Conservation (phyloP, 2,329 filamentous ascomycete species). For the Aspergillus uvarum region DNA sequence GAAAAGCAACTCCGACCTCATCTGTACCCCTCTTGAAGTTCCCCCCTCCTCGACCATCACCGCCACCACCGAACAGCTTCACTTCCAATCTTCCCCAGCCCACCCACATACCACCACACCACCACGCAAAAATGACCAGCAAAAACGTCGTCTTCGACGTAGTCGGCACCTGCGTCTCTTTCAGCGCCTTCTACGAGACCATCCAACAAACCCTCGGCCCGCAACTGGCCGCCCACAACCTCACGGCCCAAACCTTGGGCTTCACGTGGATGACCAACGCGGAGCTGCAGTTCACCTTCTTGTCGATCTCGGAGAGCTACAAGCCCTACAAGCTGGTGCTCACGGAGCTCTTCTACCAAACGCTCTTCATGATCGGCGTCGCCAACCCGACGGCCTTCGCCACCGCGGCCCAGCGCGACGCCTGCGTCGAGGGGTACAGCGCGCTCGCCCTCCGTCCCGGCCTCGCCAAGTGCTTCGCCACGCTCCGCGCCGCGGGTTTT, state of each 20-base stretch:
- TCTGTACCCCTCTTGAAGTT: neutral
- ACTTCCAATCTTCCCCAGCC: neutral
- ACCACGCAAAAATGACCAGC: neutral
- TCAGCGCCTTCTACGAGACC: conserved; percentile 42
- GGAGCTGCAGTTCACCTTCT: conserved; percentile 49
- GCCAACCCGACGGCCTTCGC: conserved; percentile 39
- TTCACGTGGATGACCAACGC: conserved; percentile 47
- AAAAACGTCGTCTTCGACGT: conserved; percentile 55
- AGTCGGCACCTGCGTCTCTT: conserved; percentile 51
- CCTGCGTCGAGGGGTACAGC: conserved; percentile 39
- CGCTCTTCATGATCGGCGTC: conserved; percentile 43
- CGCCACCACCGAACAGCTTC: neutral
- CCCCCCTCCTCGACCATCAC: neutral
- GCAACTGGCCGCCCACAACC: conserved; percentile 32
- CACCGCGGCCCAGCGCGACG: conserved; percentile 41
- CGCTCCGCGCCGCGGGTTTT: conserved; percentile 49
- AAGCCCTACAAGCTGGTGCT: conserved; percentile 44
- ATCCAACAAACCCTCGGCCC: conserved; percentile 41
- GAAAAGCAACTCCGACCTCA: too few relatives aligned
- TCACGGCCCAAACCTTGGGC: conserved; percentile 42
- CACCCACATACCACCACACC: neutral
- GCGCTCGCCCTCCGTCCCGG: conserved; percentile 36
- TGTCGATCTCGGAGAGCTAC: conserved; percentile 45
- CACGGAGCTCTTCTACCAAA: conserved; percentile 46
- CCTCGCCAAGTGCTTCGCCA: conserved; percentile 38